Base-by-base conservation (phyloP, 768 basidiomycete species). In the Hemileccinum rubropunctum region DNA sequence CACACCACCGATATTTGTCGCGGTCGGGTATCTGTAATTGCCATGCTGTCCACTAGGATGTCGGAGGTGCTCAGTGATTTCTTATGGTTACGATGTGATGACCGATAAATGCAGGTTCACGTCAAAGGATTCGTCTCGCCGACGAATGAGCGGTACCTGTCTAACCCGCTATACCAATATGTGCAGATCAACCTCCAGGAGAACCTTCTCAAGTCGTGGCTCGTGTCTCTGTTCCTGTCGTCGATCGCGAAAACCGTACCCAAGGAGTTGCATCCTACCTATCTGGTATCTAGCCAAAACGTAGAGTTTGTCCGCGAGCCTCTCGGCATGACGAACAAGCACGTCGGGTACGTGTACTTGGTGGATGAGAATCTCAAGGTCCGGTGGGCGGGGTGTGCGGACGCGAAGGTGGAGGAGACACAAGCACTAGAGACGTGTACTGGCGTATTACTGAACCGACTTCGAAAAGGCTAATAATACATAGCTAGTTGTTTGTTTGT, bases 111-210 rank as follows among this genome's bases (percentile, higher is more conserved):
- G 35, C 26, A 95, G 93, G 75, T 90, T 45, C 94, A 98, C 61
- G 80, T 82, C 33, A 76, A 81, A 51, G 84, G 86, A 42, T 95
- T 91, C 65, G 74, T 77, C 4, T 68, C 76, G 33, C 75, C 76
- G 2, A 80, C 87, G 21, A 71, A 84, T 51, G 67, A 64, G 3
- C 76, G 73, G 33, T 87, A 77, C 67, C 60, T 64, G 28, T 62
- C 71, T 1, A 70, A 89, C 53, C 80, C 86, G 2, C 67, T 77
- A 17, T 92, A 83, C 64, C 86, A 84, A 70, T 83, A 81, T 55
- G 64, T 91, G 42, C 88, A 90, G 76, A 84, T 98, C 65, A 98
- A 98, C 69, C 76, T 95, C 23, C 95, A 98, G 71, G 89, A 93
- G 67, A 98, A 98, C 69, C 72, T 88, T 6, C 80, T 98, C 56